Percentiles rank a stretch among this genome's conserved stretches.
phyloP scores from a whole-genome alignment of 2,329 filamentous ascomycete species.

The Metarhizium rileyi region DNA sequence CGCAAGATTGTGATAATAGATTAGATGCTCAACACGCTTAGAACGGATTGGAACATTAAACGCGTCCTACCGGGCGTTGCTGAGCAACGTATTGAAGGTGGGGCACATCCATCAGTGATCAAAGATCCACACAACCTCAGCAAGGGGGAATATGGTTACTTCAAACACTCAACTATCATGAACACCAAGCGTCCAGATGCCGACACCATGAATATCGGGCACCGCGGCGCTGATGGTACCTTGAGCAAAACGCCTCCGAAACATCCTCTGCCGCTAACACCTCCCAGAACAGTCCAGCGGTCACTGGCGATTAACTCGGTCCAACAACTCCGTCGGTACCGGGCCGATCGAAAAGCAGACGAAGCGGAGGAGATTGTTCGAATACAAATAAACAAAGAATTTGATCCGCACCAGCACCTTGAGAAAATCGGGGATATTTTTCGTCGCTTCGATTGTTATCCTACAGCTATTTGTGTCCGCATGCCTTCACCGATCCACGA shows the following conservation, averaged over 20 bases:
- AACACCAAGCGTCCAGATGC: not conserved
- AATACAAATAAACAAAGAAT: not conserved
- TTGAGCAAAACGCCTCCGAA: not conserved
- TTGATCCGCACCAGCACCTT: slow-evolving; percentile 1
- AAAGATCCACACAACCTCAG: not conserved
- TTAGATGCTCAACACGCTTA: not conserved
- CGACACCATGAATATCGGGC: not conserved
- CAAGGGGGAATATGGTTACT: not conserved
- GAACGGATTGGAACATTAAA: not conserved
- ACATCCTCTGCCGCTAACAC: not conserved
- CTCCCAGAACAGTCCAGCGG: not conserved
- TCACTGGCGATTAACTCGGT: not conserved
- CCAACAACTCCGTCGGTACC: not conserved
- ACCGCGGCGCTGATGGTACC: not conserved
- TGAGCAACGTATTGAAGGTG: not conserved
- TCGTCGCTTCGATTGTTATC: slow-evolving; percentile 5
- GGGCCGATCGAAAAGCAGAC: not conserved
- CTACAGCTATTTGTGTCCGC: slow-evolving; percentile 1
- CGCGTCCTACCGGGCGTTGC: not conserved
- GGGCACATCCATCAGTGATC: not conserved
- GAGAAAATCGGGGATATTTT: not conserved
- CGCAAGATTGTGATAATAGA: not conserved
- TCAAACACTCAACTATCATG: not conserved
- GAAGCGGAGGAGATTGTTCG: not conserved
- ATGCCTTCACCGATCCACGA: not conserved